Evolutionary conservation across 306 rosid species (phyloP), one percentile per base, ranked within the genome.

Genomic region (cucumber (Cucumis sativus)): DNA sequence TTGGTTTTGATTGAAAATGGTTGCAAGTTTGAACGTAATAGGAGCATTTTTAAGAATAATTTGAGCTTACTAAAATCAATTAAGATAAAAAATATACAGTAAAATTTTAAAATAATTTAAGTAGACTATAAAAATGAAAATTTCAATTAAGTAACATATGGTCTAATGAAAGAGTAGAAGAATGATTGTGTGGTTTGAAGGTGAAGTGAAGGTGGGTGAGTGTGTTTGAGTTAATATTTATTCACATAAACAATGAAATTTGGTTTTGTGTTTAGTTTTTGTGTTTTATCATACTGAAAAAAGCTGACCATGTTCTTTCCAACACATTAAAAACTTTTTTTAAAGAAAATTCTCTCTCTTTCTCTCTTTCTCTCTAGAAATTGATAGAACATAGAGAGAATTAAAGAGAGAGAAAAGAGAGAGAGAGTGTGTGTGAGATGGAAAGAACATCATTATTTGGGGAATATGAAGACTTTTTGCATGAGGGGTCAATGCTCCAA

Each of bases 401-500:
- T 33, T 33, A 33, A 33, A 33, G 37, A 28, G 30, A 28, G 30
- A 28, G 30, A 28, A 3, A 3, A 28, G 30, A 28, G 16, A 33
- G 40, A 71, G 67, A 59, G 58, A 52, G 15, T 20, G 74, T 33
- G 76, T 47, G 40, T 49, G 82, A 45, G 8, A 52, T 20, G 21
- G 55, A 69, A 69, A 69, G 58, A 69, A 69, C 75, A 69, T 69
- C 75, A 69, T 45, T 69, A 69, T 69, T 69, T 69, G 40, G 76
- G 76, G 76, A 71, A 71, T 71, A 71, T 71, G 76, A 49, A 40
- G 76, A 71, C 60, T 71, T 28, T 71, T 71, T 70, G 76, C 76
- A 70, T 70, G 76, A 70, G 59, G 76, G 76, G 41, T 70, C 76
- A 70, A 70, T 70, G 33, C 40, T 4, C 23, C 14, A 47, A 20